Base-by-base conservation (phyloP, 2,329 filamentous ascomycete species). In the Cercospora sp. region DNA sequence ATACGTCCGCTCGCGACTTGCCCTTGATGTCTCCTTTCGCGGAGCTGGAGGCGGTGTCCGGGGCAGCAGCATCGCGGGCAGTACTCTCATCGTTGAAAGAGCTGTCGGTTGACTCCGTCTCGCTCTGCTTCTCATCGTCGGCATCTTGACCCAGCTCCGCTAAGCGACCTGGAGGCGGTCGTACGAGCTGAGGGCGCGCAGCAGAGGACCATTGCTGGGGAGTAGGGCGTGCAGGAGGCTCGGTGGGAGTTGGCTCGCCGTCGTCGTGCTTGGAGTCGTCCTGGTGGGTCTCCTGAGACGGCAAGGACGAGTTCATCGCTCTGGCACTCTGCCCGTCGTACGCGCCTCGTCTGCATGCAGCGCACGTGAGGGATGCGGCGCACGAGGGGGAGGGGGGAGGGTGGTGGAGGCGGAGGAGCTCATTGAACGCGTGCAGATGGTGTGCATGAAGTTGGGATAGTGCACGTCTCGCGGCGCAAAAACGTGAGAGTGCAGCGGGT, bases 261-360 rank as follows among this genome's bases (percentile, higher is more conserved):
- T 72, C 70, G 48, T 73, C 69, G 68, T 69, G 66, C 18, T 72
- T 69, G 64, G 65, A 68, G 61, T 70, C 66, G 53, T 69, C 67
- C 58, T 65, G 65, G 63, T 51, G 30, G 55, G 58, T 68, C 42
- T 70, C 68, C 58, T 65, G 59, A 33, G 66, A 60, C 58, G 68
- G 64, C 62, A 60, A 57, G 55, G 68, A 67, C 69, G 69, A 68
- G 60, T 68, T 73, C 71, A 73, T 73, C 68, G 69, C 71, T 55
- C 62, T 64, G 62, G 51, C 62, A 18, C 62, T 57, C 51, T 40
- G 62, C 62, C 62, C 48, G 20, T 16, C 48, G 31, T 64, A 28
- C 45, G 62, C 62, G 51, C 23, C 53, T 58, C 62, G 48, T 57
- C 51, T 55, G 30, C 62, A 57, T 55, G 45, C 48, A 58, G 62